These are phyloP conservation scores for Beta macrorhiza DNA, from an alignment of 179 eudicot genomes.

Conservation along the genomic window DNA sequence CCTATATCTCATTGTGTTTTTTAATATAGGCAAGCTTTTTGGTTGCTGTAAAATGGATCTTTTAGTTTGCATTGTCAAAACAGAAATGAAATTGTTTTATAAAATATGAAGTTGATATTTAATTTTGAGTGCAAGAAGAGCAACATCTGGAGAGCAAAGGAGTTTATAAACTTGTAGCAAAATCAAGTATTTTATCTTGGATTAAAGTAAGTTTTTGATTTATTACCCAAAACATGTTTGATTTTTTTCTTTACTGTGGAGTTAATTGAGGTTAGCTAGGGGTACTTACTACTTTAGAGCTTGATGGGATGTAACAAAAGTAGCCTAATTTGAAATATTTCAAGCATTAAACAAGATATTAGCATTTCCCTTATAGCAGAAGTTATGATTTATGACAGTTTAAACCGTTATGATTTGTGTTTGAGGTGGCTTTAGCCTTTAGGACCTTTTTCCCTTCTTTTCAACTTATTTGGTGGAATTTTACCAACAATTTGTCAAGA, in stretches of 20 bases:
- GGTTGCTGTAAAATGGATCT: not conserved
- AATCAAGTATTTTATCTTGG: constrained; percentile 20
- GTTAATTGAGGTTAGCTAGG: constrained; percentile 15
- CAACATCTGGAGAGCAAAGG: not conserved
- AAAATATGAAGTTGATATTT: not conserved
- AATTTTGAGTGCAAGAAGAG: not conserved
- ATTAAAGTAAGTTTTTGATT: constrained; percentile 23
- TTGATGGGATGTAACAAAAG: not conserved
- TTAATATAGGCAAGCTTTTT: not conserved
- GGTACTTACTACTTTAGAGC: not conserved
- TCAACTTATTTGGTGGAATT: too few species aligned
- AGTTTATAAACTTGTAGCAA: constrained; percentile 6
- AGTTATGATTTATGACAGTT: not conserved
- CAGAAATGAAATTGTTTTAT: not conserved
- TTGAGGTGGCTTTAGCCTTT: too few species aligned
- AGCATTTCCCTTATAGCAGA: not conserved
- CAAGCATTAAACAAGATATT: constrained; percentile 17
- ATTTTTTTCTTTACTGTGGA: constrained; percentile 4
- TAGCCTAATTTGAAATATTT: constrained; percentile 6
- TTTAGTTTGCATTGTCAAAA: constrained; percentile 16
- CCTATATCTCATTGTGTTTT: constrained; percentile 10
- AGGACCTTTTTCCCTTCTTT: too few species aligned
- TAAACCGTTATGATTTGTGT: not conserved
- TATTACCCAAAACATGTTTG: constrained; percentile 17
- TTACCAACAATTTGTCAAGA: too few species aligned